Evolutionary conservation across 768 basidiomycete genomes (phyloP).

Genomic region (Tylopilus balloui): DNA sequence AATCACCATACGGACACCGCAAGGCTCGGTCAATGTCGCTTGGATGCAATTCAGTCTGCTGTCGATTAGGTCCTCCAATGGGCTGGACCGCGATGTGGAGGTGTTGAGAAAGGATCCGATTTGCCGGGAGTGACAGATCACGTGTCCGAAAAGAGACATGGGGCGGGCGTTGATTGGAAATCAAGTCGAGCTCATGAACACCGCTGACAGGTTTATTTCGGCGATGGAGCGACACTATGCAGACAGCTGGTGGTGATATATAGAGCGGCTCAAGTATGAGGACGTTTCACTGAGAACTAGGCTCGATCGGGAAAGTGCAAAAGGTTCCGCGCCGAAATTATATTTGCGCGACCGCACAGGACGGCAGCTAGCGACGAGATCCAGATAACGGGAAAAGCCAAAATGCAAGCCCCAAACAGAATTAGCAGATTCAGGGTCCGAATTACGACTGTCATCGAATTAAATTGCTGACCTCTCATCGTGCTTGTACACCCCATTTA

Average conservation of each 20-base stretch:
- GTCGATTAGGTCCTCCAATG: background rate
- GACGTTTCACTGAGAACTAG: conserved; percentile 17
- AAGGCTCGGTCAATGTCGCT: conserved; percentile 16
- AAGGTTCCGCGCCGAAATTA: conserved; percentile 32
- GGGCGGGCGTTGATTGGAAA: conserved; percentile 11
- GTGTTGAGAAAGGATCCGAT: background rate
- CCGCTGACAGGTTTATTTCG: background rate
- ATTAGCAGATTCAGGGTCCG: conserved; percentile 32
- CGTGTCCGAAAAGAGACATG: conserved; percentile 23
- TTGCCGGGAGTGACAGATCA: conserved; percentile 15
- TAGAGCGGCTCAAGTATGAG: conserved; percentile 11
- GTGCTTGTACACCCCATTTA: conserved; percentile 22
- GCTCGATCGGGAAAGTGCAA: conserved; percentile 11
- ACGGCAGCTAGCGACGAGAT: conserved; percentile 31
- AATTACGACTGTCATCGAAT: conserved; percentile 25
- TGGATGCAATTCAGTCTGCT: conserved; percentile 9
- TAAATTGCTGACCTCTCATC: conserved; percentile 21
- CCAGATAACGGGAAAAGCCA: conserved; percentile 32
- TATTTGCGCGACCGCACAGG: conserved; percentile 23
- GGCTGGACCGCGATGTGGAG: conserved; percentile 10
- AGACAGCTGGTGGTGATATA: conserved; percentile 7
- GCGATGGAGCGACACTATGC: background rate
- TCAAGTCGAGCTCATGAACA: background rate
- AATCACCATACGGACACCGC: conserved; percentile 18
- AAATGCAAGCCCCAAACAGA: conserved; percentile 29